Base-by-base conservation (phyloP, 2,329 filamentous ascomycete genomes). In the Ophiostoma himal-ulmi region DNA sequence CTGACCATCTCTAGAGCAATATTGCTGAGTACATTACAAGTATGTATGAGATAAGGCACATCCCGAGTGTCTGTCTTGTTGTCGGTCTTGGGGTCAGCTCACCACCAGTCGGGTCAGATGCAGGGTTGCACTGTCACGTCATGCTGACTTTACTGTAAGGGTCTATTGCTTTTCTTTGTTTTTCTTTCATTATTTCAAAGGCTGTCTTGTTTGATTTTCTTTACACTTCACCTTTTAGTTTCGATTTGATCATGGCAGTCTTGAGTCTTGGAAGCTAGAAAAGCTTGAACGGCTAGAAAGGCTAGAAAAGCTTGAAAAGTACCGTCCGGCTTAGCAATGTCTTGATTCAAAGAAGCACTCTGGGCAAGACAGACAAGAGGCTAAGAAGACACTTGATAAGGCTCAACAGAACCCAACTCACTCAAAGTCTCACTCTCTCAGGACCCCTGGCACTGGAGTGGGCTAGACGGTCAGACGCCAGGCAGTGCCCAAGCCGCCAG, bases 61-160 rank as follows among this genome's bases (percentile, higher is more conserved):
- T 44, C 41, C 13, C 17, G 14, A 44, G 13, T 20, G 41, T 17
- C 41, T 5, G 41, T 48, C 5, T 48, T 20, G 44, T n/a, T 5
- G 44, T 48, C 17, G 14, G 20, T 48, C 44, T 48, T n/a, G 44
- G 41, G 44, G 44, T 48, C 44, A 48, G 44, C 44, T 48, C 17
- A 48, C 44, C n/a, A 20, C 44, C 44, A 69, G 22, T 22, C 34
- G 41, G 30, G 41, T 54, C 39, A 41, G 41, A 69, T 66, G 41
- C 30, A 57, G 22, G 60, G 62, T 70, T 36, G 64, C 69, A 57
- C 41, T 37, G 62, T 37, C 44, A 48, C 44, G n/a, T 67, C 62
- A 67, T 36, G 60, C 37, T 39, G 57, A 37, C 37, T 66, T 57
- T 44, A 41, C 26, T 30, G 26, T 30, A 30, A 30, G 3, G 26